phyloP scores from a whole-genome alignment of 306 rosid species.

The Sesbania bispinosa region DNA sequence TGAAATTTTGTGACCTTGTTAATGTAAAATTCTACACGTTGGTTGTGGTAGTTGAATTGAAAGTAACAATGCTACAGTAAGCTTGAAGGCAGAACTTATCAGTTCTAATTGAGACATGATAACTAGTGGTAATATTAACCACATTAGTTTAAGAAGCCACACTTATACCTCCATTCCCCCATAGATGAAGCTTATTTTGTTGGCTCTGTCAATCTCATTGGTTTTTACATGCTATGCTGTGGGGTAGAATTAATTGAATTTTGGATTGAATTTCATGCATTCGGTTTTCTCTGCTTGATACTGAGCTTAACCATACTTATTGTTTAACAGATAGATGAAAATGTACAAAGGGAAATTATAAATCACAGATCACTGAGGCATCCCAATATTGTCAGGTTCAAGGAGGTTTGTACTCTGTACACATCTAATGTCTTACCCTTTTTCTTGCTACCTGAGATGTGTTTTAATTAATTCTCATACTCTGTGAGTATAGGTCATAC shows the following conservation, averaged over 20 bases:
- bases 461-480: conserved; percentile 7
- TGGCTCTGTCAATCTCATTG: not conserved
- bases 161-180: no score
- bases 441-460: conserved; percentile 5
- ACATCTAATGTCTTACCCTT: not conserved
- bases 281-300: not conserved
- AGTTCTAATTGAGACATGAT: no score
- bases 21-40: not conserved
- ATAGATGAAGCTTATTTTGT: no score
- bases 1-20: not conserved
- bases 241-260: not conserved
- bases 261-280: not conserved
- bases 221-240: not conserved
- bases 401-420: conserved; percentile 66
- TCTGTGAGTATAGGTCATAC: conserved; percentile 52
- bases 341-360: conserved; percentile 88
- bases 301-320: conserved; percentile 6
- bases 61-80: no score
- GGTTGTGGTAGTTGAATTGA: no score
- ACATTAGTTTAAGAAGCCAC: no score
- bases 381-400: conserved; percentile 95
- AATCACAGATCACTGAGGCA: conserved; percentile 95
- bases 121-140: no score
- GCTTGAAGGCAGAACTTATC: no score
- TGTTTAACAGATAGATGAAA: conserved; percentile 84